These are phyloP conservation scores for Aureobasidium sp. DNA, from an alignment of 2,329 filamentous ascomycete species.

Conservation along the genomic window DNA sequence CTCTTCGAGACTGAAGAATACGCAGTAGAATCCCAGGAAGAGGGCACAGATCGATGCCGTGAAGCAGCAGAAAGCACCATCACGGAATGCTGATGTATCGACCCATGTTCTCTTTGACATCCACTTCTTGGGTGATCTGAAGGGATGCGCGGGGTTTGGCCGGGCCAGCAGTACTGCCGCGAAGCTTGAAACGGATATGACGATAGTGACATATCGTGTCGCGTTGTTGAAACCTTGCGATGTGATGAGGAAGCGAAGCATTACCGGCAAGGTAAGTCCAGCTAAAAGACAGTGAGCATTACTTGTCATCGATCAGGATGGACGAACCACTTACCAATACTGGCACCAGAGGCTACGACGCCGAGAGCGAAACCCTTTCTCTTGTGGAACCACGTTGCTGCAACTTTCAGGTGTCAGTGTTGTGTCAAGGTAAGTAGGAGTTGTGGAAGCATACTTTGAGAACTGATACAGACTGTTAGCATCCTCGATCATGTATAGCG, in stretches of 20 bases:
- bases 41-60: slow-evolving; percentile 40
- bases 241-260: slow-evolving; percentile 39
- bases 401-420: slow-evolving; percentile 30
- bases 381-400: slow-evolving; percentile 43
- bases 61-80: slow-evolving; percentile 39
- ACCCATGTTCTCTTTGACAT: slow-evolving; percentile 33
- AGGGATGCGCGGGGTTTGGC: slow-evolving; percentile 37
- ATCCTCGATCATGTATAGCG: too few species aligned
- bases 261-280: slow-evolving; percentile 36
- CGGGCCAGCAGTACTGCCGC: slow-evolving; percentile 37
- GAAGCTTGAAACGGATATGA: slow-evolving; percentile 36
- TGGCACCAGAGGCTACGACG: slow-evolving; percentile 45
- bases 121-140: slow-evolving; percentile 36
- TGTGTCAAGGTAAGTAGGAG: neutral
- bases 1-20: slow-evolving; percentile 49
- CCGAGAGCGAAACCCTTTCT: slow-evolving; percentile 43
- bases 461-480: slow-evolving; percentile 27
- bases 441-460: slow-evolving; percentile 35
- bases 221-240: slow-evolving; percentile 40
- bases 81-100: slow-evolving; percentile 38
- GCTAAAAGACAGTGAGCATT: slow-evolving; percentile 21
- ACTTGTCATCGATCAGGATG: neutral
- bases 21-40: slow-evolving; percentile 46
- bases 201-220: slow-evolving; percentile 34
- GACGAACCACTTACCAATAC: slow-evolving; percentile 28